A percentile compares a stretch with the other conserved stretches of the same genome.
These are phyloP conservation scores for Candida broadrunensis DNA, from an alignment of 805 yeast genomes.

Conservation along the genomic window DNA sequence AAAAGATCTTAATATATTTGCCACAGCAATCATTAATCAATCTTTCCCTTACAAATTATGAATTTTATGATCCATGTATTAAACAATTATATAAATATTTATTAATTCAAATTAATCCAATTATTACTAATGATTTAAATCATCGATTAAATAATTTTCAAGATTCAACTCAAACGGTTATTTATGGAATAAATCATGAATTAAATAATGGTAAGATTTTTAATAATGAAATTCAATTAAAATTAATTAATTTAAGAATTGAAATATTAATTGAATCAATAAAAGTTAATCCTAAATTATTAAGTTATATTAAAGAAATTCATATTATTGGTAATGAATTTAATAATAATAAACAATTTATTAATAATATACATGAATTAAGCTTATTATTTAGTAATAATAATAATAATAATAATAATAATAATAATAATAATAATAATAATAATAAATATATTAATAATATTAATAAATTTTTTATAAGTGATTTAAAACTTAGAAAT, in stretches of 20 bases:
- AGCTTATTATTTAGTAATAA: background rate
- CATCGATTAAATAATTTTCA: constrained; percentile 16
- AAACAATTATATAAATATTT: constrained; percentile 24
- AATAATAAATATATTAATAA: no score
- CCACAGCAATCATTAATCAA: constrained; percentile 30
- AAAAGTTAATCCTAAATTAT: constrained; percentile 22
- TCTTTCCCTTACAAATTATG: constrained; percentile 32
- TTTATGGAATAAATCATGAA: constrained; percentile 21
- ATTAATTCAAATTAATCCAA: constrained; percentile 9
- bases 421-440: no score
- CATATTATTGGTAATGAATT: constrained; percentile 12
- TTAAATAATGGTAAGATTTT: constrained; percentile 6
- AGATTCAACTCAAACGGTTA: constrained; percentile 18
- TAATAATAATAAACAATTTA: constrained; percentile 4
- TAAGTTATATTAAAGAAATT: constrained; percentile 15
- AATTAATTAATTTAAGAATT: constrained; percentile 26
- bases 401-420: background rate
- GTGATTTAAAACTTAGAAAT: no score
- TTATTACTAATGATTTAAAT: constrained; percentile 1
- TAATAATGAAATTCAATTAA: constrained; percentile 16
- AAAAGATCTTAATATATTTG: constrained; percentile 13
- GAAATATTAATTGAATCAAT: constrained; percentile 21
- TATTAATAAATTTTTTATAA: no score
- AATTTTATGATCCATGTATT: constrained; percentile 31
- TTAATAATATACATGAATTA: constrained; percentile 4